phyloP scores from a whole-genome alignment of 1,139 yeast species.

The Lodderomyces margitis region DNA sequence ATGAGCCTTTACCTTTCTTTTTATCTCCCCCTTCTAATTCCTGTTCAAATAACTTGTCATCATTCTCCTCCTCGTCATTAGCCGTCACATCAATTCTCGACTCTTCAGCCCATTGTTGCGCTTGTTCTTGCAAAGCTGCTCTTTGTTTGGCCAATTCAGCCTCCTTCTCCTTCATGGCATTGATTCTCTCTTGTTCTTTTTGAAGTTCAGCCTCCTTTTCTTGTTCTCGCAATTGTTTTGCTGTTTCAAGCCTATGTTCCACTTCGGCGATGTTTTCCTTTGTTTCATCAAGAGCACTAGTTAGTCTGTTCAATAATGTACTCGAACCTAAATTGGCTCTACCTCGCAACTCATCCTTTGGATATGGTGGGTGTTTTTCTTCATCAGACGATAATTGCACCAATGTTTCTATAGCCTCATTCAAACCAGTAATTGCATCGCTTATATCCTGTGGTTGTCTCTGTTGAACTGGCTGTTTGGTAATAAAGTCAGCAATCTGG shows the following conservation, averaged over 20 bases:
- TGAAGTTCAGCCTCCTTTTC: constrained; percentile 38
- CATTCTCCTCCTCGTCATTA: constrained; percentile 31
- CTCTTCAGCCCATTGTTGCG: constrained; percentile 76
- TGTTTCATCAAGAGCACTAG: constrained; percentile 70
- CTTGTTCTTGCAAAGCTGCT: constrained; percentile 72
- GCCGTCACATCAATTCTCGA: constrained; percentile 35
- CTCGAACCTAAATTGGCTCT: constrained; percentile 83
- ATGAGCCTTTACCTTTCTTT: constrained; percentile 19
- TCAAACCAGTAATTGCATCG: constrained; percentile 55
- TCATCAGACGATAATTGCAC: constrained; percentile 55
- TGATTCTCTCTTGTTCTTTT: constrained; percentile 36
- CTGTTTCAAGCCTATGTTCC: constrained; percentile 66
- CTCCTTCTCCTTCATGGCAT: constrained; percentile 43
- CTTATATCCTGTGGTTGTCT: constrained; percentile 65
- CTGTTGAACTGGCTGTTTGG: constrained; percentile 58
- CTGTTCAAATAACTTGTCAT: constrained; percentile 29
- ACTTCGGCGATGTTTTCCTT: constrained; percentile 59
- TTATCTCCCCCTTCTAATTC: constrained; percentile 24
- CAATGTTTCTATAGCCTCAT: constrained; percentile 61
- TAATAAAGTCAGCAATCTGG: constrained; percentile 81
- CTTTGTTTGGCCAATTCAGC: constrained; percentile 66
- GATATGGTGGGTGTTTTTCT: constrained; percentile 65
- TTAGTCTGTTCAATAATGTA: constrained; percentile 71
- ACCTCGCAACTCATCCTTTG: constrained; percentile 74
- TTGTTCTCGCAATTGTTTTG: constrained; percentile 60